Evolutionary conservation across 2,329 filamentous ascomycete genomes (phyloP), one percentile per base, ranked within the genome.

Genomic region (Calonectria pseudoturangicola): DNA sequence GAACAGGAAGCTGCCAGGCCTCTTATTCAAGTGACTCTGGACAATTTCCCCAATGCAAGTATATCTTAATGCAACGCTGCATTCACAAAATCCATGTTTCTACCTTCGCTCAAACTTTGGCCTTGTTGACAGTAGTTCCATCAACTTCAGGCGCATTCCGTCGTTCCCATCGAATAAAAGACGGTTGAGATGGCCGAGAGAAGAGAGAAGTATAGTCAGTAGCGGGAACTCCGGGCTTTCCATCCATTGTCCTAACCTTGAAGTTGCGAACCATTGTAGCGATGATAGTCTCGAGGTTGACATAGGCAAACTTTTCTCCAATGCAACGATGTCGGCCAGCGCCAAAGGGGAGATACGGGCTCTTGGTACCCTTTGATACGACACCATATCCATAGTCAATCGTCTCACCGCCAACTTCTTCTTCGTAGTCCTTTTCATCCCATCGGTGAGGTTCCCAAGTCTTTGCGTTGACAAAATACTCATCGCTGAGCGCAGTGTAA

Each of bases 261-360:
- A 94, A 89, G 60, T 91, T 85, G 13, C 92, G 85, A 12, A 94
- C 88, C 72, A 94, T 82, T 0, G 88, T 91, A 0, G 89, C 88
- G 28, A 94, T 83, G 73, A 95, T 94, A 10, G 91, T 90, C 18
- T 88, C 88, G 50, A 95, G 81, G 79, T 95, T 93, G 54, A 93
- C 83, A 77, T 94, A 94, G 0, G 93, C 93, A 81, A 94, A 95
- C 81, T 94, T 93, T 85, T 95, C 93, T 21, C 93, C 93, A 71
- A 95, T 94, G 78, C 93, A 95, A 25, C 93, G 87, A 82, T 95
- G 93, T 54, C 93, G 86, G 0, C 93, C 93, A 0, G 92, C 93
- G 2, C 93, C 93, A 78, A 95, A 95, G 0, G 93, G 93, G 2
- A 94, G 85, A 79, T 94, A 84, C 2, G 81, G 82, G 36, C 83